These are phyloP conservation scores for Candida sonorensis DNA, from an alignment of 805 yeast genomes.

Conservation along the genomic window DNA sequence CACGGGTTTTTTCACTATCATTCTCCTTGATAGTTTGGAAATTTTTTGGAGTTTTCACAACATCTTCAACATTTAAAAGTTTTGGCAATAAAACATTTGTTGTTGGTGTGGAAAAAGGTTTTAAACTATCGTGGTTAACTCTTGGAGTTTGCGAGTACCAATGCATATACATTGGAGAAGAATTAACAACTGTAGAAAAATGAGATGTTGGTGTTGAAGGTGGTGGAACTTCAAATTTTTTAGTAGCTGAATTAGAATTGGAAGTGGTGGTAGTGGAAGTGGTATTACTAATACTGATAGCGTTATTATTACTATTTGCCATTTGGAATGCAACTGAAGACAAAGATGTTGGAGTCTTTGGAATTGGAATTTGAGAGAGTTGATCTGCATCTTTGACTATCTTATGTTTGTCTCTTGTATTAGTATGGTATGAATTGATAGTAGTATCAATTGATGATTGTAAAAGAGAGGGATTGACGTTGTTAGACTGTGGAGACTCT, in stretches of 20 bases:
- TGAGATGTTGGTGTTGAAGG: constrained; percentile 27
- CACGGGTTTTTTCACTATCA: too few relatives aligned
- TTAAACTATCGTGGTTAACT: too few relatives aligned
- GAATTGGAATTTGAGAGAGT: too few relatives aligned
- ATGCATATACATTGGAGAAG: constrained; percentile 29
- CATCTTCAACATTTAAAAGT: constrained; percentile 18
- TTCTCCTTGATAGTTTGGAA: too few relatives aligned
- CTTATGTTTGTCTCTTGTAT: too few relatives aligned
- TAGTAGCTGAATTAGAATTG: constrained; percentile 7
- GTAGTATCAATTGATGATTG: constrained; percentile 8
- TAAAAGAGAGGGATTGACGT: constrained; percentile 20
- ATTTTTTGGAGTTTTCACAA: constrained; percentile 14
- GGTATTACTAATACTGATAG: too few relatives aligned
- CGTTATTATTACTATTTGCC: too few relatives aligned
- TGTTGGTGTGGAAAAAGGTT: too few relatives aligned
- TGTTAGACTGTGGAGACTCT: constrained; percentile 9
- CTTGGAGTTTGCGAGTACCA: constrained; percentile 26
- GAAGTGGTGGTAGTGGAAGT: background rate
- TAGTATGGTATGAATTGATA: too few relatives aligned
- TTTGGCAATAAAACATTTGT: constrained; percentile 15
- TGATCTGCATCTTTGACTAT: too few relatives aligned
- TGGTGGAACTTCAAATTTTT: constrained; percentile 11
- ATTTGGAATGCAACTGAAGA: constrained; percentile 1
- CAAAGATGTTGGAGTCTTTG: constrained; percentile 9
- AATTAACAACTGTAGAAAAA: constrained; percentile 26